Percentiles rank a stretch among this genome's conserved stretches.
phyloP scores from a whole-genome alignment of 169 alveolate species.

The Eimeria sp. region DNA sequence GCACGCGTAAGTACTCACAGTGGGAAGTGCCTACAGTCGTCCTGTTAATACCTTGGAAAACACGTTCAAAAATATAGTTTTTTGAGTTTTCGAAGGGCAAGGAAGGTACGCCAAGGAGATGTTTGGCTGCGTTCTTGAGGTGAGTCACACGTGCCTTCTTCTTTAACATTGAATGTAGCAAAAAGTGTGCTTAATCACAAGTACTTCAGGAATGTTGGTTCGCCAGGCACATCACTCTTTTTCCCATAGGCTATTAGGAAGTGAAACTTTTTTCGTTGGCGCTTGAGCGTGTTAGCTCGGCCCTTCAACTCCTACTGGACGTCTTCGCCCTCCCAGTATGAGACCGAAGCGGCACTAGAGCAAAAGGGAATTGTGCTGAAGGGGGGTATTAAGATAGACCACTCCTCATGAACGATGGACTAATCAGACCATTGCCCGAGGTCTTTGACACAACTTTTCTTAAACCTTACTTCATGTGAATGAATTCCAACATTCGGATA shows the following conservation, averaged over 20 bases:
- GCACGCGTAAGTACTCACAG: background rate
- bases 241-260: background rate
- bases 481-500: background rate
- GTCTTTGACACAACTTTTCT: background rate
- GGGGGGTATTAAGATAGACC: background rate
- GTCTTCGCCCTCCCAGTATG: background rate
- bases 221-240: background rate
- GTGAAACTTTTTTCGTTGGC: background rate
- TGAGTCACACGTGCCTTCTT: background rate
- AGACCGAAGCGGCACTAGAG: background rate
- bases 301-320: background rate
- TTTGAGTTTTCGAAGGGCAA: background rate
- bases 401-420: background rate
- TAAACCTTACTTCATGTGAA: background rate
- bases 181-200: background rate
- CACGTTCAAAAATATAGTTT: background rate
- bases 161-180: background rate
- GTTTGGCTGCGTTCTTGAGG: background rate
- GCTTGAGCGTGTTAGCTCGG: background rate
- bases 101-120: background rate
- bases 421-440: background rate
- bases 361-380: background rate
- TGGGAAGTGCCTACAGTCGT: background rate
- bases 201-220: background rate
- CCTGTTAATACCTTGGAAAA: background rate